Percentiles rank a stretch among this genome's conserved stretches.
Conservation (phyloP, 1,284 basidiomycete species). For the Bondarzewia mesenterica region DNA sequence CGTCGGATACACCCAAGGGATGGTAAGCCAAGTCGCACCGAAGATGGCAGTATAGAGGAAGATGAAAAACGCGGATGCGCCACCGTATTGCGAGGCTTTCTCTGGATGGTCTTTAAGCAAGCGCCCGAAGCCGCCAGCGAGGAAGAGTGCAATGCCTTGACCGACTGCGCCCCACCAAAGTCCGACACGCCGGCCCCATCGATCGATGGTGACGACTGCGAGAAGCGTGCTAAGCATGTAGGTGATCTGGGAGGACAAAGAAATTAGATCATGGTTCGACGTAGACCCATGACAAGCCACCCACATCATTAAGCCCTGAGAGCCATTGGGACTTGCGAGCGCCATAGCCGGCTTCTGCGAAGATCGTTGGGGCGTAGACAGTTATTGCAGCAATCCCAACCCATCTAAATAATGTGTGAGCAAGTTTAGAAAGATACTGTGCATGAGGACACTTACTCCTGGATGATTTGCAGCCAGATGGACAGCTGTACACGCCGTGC, state of each 20-base stretch:
- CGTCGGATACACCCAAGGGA: constrained; percentile 36
- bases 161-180: constrained; percentile 37
- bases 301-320: constrained; percentile 37
- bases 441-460: constrained; percentile 28
- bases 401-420: constrained; percentile 23
- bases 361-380: constrained; percentile 42
- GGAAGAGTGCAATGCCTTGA: constrained; percentile 30
- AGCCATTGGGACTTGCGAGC: constrained; percentile 39
- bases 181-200: constrained; percentile 38
- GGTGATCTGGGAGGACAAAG: constrained; percentile 25
- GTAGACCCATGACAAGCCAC: constrained; percentile 5
- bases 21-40: constrained; percentile 52
- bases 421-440: background rate
- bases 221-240: constrained; percentile 38
- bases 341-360: constrained; percentile 36
- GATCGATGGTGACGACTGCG: constrained; percentile 38
- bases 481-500: constrained; percentile 39
- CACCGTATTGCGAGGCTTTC: constrained; percentile 34
- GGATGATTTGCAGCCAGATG: constrained; percentile 42
- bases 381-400: constrained; percentile 45
- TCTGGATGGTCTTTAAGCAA: constrained; percentile 36
- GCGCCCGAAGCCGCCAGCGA: constrained; percentile 37
- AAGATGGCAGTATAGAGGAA: constrained; percentile 40
- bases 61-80: constrained; percentile 39
- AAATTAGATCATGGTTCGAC: constrained; percentile 3